Evolutionary conservation across 139 green algal species (phyloP).

Genomic region (Choricystis sp.): DNA sequence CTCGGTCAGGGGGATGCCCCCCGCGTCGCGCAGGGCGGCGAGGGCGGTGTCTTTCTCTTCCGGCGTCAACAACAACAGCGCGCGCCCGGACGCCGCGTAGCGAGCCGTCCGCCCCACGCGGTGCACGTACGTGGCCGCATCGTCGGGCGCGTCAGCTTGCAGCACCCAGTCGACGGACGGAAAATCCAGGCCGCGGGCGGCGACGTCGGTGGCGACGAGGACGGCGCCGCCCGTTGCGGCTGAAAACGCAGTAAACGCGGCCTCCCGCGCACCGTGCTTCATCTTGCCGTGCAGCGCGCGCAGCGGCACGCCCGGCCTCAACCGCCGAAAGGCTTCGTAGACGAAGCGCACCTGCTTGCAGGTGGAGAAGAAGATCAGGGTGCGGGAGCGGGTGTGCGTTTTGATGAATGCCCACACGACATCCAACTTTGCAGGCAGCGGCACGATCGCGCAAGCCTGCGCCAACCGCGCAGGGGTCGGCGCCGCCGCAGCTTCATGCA

Average conservation of each 20-base stretch:
- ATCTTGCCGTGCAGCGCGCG: constrained; percentile 82
- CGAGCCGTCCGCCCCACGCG: constrained; percentile 68
- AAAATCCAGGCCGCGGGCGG: constrained; percentile 80
- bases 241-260: not conserved
- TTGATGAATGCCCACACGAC: constrained; percentile 92
- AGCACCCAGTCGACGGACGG: constrained; percentile 86
- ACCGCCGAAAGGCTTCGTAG: constrained; percentile 74
- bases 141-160: constrained; percentile 86
- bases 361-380: constrained; percentile 85
- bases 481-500: constrained; percentile 63
- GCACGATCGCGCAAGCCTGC: constrained; percentile 62
- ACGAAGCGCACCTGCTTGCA: constrained; percentile 97
- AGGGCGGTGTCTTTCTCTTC: constrained; percentile 48
- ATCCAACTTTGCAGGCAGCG: constrained; percentile 72
- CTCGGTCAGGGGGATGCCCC: constrained; percentile 67
- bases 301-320: constrained; percentile 79
- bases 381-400: constrained; percentile 55
- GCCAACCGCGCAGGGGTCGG: constrained; percentile 81
- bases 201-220: constrained; percentile 89
- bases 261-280: constrained; percentile 51
- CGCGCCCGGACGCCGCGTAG: constrained; percentile 37
- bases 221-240: constrained; percentile 24
- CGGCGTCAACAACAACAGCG: constrained; percentile 63
- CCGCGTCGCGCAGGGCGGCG: constrained; percentile 35
- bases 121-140: constrained; percentile 89